Percentiles rank a stretch among this genome's conserved stretches.
These are phyloP conservation scores for Erigeron philadelphicus DNA, from an alignment of 140 eudicot species.

Conservation along the genomic window DNA sequence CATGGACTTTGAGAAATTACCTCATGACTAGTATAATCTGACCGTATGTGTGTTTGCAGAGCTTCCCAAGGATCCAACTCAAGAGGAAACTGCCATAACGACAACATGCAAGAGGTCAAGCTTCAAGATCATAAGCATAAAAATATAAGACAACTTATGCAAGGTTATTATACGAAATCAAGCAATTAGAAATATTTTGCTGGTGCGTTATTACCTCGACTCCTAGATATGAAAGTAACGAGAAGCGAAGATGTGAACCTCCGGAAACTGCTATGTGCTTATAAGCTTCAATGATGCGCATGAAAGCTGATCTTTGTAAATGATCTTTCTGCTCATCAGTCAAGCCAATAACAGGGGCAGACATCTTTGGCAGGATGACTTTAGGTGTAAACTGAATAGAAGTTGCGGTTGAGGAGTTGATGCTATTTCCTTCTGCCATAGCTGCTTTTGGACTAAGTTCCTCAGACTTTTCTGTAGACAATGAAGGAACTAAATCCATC, in stretches of 20 bases:
- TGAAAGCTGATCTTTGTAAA: constrained; percentile 59
- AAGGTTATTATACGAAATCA: constrained; percentile 16
- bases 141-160: background rate
- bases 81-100: constrained; percentile 59
- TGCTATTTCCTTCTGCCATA: constrained; percentile 43
- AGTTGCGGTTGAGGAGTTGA: constrained; percentile 57
- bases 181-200: background rate
- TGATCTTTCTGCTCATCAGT: constrained; percentile 72
- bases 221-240: constrained; percentile 77
- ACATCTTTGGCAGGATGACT: constrained; percentile 77
- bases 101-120: constrained; percentile 16
- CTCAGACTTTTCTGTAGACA: constrained; percentile 87
- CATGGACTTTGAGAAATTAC: constrained; percentile 33
- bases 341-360: constrained; percentile 81
- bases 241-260: constrained; percentile 72
- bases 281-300: constrained; percentile 79
- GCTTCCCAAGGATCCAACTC: constrained; percentile 88
- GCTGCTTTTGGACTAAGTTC: constrained; percentile 81
- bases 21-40: constrained; percentile 79
- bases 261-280: constrained; percentile 81
- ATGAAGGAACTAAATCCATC: constrained; percentile 51
- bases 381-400: constrained; percentile 52
- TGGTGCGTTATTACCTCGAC: constrained; percentile 55
- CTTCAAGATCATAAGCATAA: constrained; percentile 5
- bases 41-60: constrained; percentile 64